Evolutionary conservation across 2,329 filamentous ascomycete genomes (phyloP), one percentile per base, ranked within the genome.

Genomic region (Lachnellula hyalina): DNA sequence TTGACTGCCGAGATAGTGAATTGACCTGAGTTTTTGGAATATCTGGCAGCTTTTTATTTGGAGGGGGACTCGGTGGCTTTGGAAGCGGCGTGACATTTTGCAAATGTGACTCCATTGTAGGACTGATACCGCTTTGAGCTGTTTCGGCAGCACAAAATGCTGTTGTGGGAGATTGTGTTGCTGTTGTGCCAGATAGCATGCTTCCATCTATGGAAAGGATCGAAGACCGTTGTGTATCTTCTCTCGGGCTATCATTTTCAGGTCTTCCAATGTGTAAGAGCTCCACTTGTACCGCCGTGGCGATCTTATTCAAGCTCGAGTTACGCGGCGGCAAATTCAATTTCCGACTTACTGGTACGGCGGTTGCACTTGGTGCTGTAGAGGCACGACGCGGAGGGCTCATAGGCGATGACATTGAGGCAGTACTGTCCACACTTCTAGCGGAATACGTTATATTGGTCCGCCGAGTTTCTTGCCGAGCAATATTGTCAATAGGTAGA

Each of bases 321-420:
- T 44, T 58, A 8, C 60, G 57, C 2, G 56, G 49, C 14, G 62
- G 63, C 4, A 61, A 28, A 21, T 55, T 46, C 12, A 59, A 8
- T 36, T 58, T 61, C 5, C 52, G 17, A 21, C 49, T 12, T 4
- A 38, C 23, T 11, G 51, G 46, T 19, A 52, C 12, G 4, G 53
- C 12, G 4, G 52, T 46, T 15, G 54, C 41, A 49, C 60, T 60
- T 14, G 57, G 59, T 34, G 58, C 49, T 14, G 55, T 63, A 6
- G 64, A 63, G 6, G 58, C 53, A 47, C 49, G 61, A 34, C 61
- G 55, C 15, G 59, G 63, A 47, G 61, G 60, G 3, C 47, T 52
- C 35, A 35, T 32, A 34, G 34, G 23, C 2, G 54, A 57, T 5
- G 41, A 23, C 6, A 55, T 35, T 5, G 58, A 59, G 19, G 49